Evolutionary conservation across 2,329 filamentous ascomycete species (phyloP), one percentile per base, ranked within the genome.

Genomic region (Exophiala aquamarina): DNA sequence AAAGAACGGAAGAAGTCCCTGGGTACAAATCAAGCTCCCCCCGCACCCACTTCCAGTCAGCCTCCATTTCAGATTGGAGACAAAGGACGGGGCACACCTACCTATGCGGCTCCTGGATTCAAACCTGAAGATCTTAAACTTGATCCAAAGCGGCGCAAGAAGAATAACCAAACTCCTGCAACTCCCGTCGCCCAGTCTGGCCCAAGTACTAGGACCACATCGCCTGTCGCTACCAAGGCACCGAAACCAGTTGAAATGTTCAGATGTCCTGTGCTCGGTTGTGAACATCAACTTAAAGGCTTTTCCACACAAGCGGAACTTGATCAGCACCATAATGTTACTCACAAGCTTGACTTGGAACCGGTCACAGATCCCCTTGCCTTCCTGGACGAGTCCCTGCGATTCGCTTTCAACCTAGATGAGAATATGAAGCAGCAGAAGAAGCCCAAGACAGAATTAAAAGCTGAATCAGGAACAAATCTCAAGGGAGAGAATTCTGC

Each of bases 61-160:
- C 73, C 78, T 21, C 77, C 77, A 9, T 79, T 79, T 57, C 79
- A 80, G 18, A 72, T 81, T 47, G 79, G 81, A 7, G 52, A 46
- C 33, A 39, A 55, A 10, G 57, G 55, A 11, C 74, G 75, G 31
- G 56, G 55, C 20, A 52, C 56, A 8, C 50, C 56, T 50, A 47
- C 49, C 19, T 78, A 80, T 46, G 71, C 70, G 7, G 69, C 71
- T 15, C 73, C 71, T 15, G 70, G 73, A 40, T 70, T 83, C 39
- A 78, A 74, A 3, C 71, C 74, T 9, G 76, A 79, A 41, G 77
- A 81, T 53, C 70, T 84, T 37, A 76, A 79, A 37, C 64, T 83
- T 18, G 49, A 57, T 18, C 69, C 71, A 46, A 84, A 83, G 68
- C 78, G 73, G 58, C 71, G 73, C 43, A 81, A 79, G 67, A 70